These are phyloP conservation scores for Exutisphaerella laricina DNA, from an alignment of 2,329 filamentous ascomycete genomes.

Conservation along the genomic window DNA sequence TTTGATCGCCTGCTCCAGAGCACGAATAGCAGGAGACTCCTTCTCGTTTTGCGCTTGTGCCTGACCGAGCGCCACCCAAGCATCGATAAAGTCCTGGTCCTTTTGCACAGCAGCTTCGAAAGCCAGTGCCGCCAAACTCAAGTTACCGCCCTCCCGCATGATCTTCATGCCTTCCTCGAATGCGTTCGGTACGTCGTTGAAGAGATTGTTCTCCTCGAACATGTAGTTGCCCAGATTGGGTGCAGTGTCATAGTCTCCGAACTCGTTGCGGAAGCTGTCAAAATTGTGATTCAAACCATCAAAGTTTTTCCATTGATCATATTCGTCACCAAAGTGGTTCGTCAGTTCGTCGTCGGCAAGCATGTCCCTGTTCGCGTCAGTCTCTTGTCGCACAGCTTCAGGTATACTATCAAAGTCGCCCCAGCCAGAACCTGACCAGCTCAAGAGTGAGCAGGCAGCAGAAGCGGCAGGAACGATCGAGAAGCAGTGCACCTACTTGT, in stretches of 20 bases:
- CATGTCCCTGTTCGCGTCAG: constrained; percentile 60
- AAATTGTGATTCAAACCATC: constrained; percentile 66
- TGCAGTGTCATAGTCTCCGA: constrained; percentile 34
- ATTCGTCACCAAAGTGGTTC: constrained; percentile 65
- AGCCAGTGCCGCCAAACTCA: constrained; percentile 85
- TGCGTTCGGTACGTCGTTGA: constrained; percentile 71
- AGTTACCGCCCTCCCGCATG: constrained; percentile 86
- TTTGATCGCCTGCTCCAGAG: constrained; percentile 84
- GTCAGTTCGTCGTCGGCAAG: constrained; percentile 59
- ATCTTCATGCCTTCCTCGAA: constrained; percentile 93
- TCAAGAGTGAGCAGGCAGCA: constrained; percentile 15
- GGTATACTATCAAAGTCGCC: constrained; percentile 88
- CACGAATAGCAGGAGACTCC: constrained; percentile 90
- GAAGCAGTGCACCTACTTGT: constrained; percentile 59
- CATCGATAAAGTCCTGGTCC: constrained; percentile 78
- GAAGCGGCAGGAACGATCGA: background rate
- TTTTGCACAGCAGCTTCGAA: constrained; percentile 95
- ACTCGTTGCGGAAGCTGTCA: constrained; percentile 50
- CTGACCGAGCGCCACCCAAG: constrained; percentile 87
- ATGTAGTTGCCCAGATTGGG: constrained; percentile 74
- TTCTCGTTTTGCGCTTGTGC: constrained; percentile 99
- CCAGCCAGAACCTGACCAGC: constrained; percentile 63
- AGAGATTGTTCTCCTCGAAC: constrained; percentile 92
- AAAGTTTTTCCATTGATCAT: constrained; percentile 68
- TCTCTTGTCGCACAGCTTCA: constrained; percentile 72